These are phyloP conservation scores for Babesia gibsoni DNA, from an alignment of 169 alveolate genomes.

Conservation along the genomic window DNA sequence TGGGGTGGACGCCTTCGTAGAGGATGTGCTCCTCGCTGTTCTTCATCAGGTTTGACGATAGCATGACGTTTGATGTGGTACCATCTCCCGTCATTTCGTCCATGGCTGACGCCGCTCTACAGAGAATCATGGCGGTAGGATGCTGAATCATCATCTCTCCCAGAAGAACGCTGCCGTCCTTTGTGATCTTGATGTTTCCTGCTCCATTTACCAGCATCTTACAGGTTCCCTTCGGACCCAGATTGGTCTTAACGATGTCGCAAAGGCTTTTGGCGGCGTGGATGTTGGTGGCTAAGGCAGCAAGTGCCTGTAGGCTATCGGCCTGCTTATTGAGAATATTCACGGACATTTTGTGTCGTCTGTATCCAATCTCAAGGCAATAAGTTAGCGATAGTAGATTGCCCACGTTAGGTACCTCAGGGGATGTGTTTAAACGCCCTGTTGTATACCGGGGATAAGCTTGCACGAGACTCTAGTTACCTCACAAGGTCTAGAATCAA, in stretches of 20 bases:
- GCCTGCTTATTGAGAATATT: conserved; percentile 91
- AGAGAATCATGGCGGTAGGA: conserved; percentile 99
- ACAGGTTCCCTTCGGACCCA: conserved; percentile 99
- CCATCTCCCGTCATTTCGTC: conserved; percentile 99
- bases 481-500: not conserved
- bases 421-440: too few relatives aligned
- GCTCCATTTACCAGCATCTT: conserved; percentile 98
- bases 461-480: not conserved
- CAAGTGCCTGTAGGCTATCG: conserved; percentile 91
- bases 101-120: conserved; percentile 98
- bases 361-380: not conserved
- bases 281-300: conserved; percentile 94
- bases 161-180: conserved; percentile 95
- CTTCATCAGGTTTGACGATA: conserved; percentile 91
- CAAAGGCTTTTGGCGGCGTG: conserved; percentile 96
- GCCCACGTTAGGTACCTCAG: too few relatives aligned
- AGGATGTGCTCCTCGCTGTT: conserved; percentile 71
- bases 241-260: conserved; percentile 92
- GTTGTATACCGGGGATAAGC: too few relatives aligned
- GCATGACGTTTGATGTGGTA: conserved; percentile 94
- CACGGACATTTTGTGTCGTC: conserved; percentile 75
- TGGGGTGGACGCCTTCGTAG: conserved; percentile 96
- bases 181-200: conserved; percentile 91
- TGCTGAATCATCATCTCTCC: conserved; percentile 98
- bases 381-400: not conserved